Conservation (phyloP, 257 asterid species). For the Anisodus tanguticus region DNA sequence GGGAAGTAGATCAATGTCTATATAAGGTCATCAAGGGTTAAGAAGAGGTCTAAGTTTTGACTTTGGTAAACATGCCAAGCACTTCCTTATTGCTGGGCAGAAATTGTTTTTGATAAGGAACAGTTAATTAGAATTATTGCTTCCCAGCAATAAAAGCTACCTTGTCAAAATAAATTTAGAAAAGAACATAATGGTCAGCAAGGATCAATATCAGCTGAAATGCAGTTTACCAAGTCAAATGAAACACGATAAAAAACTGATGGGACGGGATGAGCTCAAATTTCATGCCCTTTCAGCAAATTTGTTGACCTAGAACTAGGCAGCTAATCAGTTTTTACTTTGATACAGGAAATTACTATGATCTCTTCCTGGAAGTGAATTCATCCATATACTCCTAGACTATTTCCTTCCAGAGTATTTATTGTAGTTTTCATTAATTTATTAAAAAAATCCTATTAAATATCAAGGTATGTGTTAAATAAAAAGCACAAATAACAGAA, state of each 20-base stretch:
- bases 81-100: not conserved
- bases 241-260: not conserved
- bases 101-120: too few relatives aligned
- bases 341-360: not conserved
- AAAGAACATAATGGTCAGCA: not conserved
- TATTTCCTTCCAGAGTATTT: conserved; percentile 10
- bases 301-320: not conserved
- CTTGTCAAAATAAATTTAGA: not conserved
- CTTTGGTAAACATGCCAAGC: not conserved
- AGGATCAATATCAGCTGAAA: not conserved
- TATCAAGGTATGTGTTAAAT: not conserved
- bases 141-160: not conserved
- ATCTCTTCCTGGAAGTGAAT: not conserved
- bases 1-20: conserved; percentile 10
- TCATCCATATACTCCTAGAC: not conserved
- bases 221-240: not conserved
- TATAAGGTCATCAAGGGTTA: not conserved
- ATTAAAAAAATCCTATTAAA: not conserved
- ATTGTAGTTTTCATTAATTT: not conserved
- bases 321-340: not conserved
- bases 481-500: not conserved
- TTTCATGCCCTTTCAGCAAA: not conserved
- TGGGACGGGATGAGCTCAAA: not conserved
- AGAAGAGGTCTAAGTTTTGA: not conserved
- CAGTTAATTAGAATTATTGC: too few relatives aligned